Evolutionary conservation across 164 flowering plant genomes (phyloP).

Genomic region (Cinnamomum micranthum): DNA sequence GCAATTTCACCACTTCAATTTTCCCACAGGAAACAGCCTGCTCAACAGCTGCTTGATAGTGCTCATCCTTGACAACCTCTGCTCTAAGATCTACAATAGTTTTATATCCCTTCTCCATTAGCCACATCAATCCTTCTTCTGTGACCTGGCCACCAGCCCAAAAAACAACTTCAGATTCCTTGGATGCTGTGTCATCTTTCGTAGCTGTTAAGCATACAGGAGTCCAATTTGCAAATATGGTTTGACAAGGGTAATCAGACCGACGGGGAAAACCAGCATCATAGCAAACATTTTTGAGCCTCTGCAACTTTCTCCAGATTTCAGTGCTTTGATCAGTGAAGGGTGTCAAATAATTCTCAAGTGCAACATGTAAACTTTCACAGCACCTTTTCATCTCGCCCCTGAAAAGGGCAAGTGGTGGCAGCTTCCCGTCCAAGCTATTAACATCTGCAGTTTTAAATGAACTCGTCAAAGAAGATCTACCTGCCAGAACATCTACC

Average conservation of each 20-base stretch:
- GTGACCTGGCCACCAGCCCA: constrained; percentile 92
- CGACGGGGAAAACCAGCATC: constrained; percentile 86
- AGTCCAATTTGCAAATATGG: constrained; percentile 83
- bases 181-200: constrained; percentile 40
- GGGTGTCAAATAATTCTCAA: constrained; percentile 68
- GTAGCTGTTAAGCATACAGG: constrained; percentile 52
- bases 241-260: constrained; percentile 61
- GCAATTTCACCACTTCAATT: constrained; percentile 61
- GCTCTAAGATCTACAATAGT: constrained; percentile 91
- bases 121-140: constrained; percentile 81
- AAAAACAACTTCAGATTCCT: constrained; percentile 60
- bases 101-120: constrained; percentile 63
- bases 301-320: constrained; percentile 89
- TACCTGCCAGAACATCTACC: constrained; percentile 82
- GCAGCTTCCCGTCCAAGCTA: constrained; percentile 57
- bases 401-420: constrained; percentile 86
- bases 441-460: constrained; percentile 39
- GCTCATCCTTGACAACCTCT: constrained; percentile 70
- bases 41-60: constrained; percentile 53
- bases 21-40: constrained; percentile 54
- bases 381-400: constrained; percentile 89
- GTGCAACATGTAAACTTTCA: constrained; percentile 80
- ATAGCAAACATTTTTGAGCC: constrained; percentile 86
- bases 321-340: constrained; percentile 47
- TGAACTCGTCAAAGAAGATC: constrained; percentile 51